Conservation (phyloP, 2,329 filamentous ascomycete genomes). For the Harringtonia lauricola region DNA sequence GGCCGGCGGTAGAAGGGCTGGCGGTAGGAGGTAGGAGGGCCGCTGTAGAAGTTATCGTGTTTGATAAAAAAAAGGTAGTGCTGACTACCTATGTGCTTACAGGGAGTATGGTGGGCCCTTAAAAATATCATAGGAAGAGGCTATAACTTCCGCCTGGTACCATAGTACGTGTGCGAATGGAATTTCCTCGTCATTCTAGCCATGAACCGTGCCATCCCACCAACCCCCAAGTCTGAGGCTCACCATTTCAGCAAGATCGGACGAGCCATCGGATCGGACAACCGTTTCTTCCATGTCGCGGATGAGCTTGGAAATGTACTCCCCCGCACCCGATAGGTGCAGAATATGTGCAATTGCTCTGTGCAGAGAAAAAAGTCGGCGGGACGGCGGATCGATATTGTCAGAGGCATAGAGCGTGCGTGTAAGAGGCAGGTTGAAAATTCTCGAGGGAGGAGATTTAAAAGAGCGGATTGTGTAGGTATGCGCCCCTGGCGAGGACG, state of each 20-base stretch:
- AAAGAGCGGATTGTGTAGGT: too few relatives aligned
- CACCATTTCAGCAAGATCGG: conserved; percentile 6
- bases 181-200: not conserved
- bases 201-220: not conserved
- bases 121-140: too few relatives aligned
- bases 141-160: too few relatives aligned
- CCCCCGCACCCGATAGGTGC: conserved; percentile 18
- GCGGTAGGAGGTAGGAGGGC: too few relatives aligned
- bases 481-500: too few relatives aligned
- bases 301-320: conserved; percentile 21
- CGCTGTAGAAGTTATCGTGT: too few relatives aligned
- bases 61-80: too few relatives aligned
- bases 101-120: too few relatives aligned
- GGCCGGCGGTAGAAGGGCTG: too few relatives aligned
- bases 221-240: conserved; percentile 1
- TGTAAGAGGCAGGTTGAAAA: conserved; percentile 15
- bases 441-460: too few relatives aligned
- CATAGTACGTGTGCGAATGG: not conserved
- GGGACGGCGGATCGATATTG: conserved; percentile 19
- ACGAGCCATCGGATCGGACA: conserved; percentile 1
- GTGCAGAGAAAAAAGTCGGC: conserved; percentile 22
- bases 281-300: conserved; percentile 9
- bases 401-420: conserved; percentile 15
- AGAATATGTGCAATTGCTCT: conserved; percentile 22
- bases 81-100: too few relatives aligned